Evolutionary conservation across 805 yeast genomes (phyloP).

Genomic region (Blastobotrys chiropterorum): DNA sequence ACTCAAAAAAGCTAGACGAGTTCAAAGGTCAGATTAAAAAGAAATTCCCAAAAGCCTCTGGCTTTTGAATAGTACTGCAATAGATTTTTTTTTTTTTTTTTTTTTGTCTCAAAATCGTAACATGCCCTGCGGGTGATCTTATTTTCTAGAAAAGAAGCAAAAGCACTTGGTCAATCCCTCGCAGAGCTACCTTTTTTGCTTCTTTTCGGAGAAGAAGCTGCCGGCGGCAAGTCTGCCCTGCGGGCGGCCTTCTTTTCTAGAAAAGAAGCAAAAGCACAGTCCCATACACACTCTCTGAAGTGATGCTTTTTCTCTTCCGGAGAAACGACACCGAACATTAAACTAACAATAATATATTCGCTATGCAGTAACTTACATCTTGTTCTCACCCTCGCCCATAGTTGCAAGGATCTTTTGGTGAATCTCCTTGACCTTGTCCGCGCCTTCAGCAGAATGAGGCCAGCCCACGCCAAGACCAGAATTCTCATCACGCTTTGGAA

Average conservation of each 20-base stretch:
- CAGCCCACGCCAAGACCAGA: slow-evolving; percentile 86
- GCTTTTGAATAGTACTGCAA: neutral
- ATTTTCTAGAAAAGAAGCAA: no score
- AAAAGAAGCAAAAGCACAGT: no score
- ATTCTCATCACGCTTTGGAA: slow-evolving; percentile 71
- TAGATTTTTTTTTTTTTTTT: neutral
- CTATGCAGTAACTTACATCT: slow-evolving; percentile 3
- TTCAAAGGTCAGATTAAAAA: neutral
- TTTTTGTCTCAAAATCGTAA: no score
- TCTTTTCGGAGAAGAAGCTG: no score
- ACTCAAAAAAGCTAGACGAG: neutral
- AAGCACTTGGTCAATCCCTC: no score
- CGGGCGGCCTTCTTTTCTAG: no score
- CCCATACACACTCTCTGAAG: no score
- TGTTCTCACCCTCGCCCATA: slow-evolving; percentile 7
- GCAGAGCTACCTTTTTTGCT: no score
- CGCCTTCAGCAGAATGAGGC: slow-evolving; percentile 83
- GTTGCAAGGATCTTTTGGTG: slow-evolving; percentile 43
- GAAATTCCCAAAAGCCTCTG: neutral
- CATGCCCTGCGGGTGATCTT: no score
- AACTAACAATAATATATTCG: neutral
- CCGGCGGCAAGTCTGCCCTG: no score
- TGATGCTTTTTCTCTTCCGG: no score
- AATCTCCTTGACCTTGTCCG: slow-evolving; percentile 59
- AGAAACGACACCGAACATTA: no score